Evolutionary conservation across 768 basidiomycete species (phyloP).

Genomic region (Paxillus rubicundulus): DNA sequence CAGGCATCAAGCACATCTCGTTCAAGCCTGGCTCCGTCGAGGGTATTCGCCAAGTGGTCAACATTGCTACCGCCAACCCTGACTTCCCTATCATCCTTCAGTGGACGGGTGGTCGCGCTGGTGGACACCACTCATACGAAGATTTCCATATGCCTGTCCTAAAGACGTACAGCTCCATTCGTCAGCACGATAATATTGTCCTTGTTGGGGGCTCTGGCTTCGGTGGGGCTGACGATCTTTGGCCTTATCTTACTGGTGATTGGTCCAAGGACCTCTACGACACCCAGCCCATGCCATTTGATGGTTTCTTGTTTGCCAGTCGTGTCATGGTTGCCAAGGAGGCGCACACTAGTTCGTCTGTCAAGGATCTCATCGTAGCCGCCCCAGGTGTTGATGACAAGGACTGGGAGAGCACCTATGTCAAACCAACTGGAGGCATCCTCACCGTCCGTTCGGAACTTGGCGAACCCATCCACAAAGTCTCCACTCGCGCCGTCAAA

Average conservation of each 20-base stretch:
- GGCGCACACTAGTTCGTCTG: constrained; percentile 89
- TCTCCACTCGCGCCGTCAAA: constrained; percentile 94
- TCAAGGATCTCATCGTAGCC: constrained; percentile 95
- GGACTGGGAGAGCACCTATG: constrained; percentile 93
- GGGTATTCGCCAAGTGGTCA: constrained; percentile 95
- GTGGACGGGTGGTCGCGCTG: constrained; percentile 99
- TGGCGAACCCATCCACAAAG: constrained; percentile 98
- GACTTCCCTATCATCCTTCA: constrained; percentile 97
- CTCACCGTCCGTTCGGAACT: constrained; percentile 97
- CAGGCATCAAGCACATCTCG: constrained; percentile 93
- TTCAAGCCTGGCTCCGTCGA: constrained; percentile 99
- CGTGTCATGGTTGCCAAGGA: constrained; percentile 99
- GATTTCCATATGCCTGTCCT: constrained; percentile 98
- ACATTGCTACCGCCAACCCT: constrained; percentile 90
- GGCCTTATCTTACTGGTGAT: constrained; percentile 95
- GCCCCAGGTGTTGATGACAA: constrained; percentile 89
- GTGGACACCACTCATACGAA: constrained; percentile 97
- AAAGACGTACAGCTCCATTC: constrained; percentile 85
- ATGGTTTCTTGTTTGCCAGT: constrained; percentile 93
- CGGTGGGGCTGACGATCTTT: constrained; percentile 90
- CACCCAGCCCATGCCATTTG: constrained; percentile 95
- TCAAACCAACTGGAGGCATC: constrained; percentile 92
- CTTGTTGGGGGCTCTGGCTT: constrained; percentile 96
- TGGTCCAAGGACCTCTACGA: constrained; percentile 85
- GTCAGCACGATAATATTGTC: constrained; percentile 82